Evolutionary conservation across 768 basidiomycete genomes (phyloP), one percentile per base, ranked within the genome.

Genomic region (Lactarius trivialis): DNA sequence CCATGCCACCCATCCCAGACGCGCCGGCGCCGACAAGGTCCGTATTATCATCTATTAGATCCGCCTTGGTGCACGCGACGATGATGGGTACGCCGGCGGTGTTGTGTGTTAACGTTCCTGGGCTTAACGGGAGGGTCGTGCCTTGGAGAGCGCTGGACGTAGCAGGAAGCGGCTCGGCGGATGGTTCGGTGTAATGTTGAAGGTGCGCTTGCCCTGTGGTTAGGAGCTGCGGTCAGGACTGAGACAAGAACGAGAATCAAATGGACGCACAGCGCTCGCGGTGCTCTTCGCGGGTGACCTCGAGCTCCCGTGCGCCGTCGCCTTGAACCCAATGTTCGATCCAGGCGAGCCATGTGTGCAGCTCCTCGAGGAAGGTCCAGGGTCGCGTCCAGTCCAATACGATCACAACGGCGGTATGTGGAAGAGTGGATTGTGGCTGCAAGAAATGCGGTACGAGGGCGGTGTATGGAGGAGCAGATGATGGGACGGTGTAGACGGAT

Each of bases 381-480:
- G 96, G 96, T 66, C 83, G 83, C 67, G 93, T 96, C 96, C 97
- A 99, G 73, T 99, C 96, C 11, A 99, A 76, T 0, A 87, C 84
- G 68, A 98, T 89, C 69, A 97, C 76, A 50, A 93, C 84, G 33
- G 91, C 77, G 0, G 89, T 88, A 65, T 91, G 86, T 3, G 82
- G 81, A 14, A 92, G 73, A 7, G 83, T 76, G 32, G 81, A 76
- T 60, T 83, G 79, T 1, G 92, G 86, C 1, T 91, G 89, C 28
- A 94, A 73, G 66, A 93, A 91, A 62, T 87, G 83, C 0, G 92
- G 91, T 0, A 96, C 68, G 33, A 96, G 73, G 14, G 84, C 75
- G 2, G 85, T 84, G 66, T 92, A 86, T 1, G 88, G 81, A 0
- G 79, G 73, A n/a, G 86, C 80, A 2, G 86, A 83, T 3, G 91